Evolutionary conservation across 164 flowering plant species (phyloP), one percentile per base, ranked within the genome.

Genomic region (Litsea cubeba): DNA sequence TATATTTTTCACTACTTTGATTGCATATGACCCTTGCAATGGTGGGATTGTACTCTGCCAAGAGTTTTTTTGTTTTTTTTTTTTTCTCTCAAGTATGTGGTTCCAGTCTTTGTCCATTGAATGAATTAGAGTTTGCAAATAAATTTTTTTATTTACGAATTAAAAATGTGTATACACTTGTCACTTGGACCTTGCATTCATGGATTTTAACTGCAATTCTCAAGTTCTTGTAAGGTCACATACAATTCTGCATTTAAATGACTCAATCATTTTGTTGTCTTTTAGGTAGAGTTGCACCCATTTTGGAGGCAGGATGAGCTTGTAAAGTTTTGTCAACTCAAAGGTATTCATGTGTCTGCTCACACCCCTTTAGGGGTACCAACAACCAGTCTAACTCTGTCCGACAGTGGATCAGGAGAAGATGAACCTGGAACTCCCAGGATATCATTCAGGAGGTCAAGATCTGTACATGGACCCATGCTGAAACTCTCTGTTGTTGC

Each of bases 231-330:
- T 54, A 15, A 17, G 60, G n/a, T 54, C 15, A 54, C 60, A 14
- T 18, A 20, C n/a, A 54, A 54, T 20, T 54, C 17, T 32, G 12
- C 54, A n/a, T 15, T 40, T 46, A 46, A 20, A 28, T 68, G 69
- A 5, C 67, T 75, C 57, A 74, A 73, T 51, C 24, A 46, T 76
- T 75, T 78, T 70, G 65, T 28, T 50, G 64, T 77, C 50, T 68
- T 26, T 65, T 74, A 87, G 92, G 87, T 86, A 49, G 93, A 89
- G 78, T 76, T 88, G 85, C 93, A 88, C 58, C 91, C 93, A 12
- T 88, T 89, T 71, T 89, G 91, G 93, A 83, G 88, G 80, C 93
- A 89, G 82, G 88, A 89, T 75, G 91, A 89, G 74, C 85, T 89
- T 32, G 88, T 88, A 22, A 88, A 85, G 73, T 89, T 89, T 81